These are phyloP conservation scores for Aspergillus cavernicola DNA, from an alignment of 495 filamentous ascomycete species.

Conservation along the genomic window DNA sequence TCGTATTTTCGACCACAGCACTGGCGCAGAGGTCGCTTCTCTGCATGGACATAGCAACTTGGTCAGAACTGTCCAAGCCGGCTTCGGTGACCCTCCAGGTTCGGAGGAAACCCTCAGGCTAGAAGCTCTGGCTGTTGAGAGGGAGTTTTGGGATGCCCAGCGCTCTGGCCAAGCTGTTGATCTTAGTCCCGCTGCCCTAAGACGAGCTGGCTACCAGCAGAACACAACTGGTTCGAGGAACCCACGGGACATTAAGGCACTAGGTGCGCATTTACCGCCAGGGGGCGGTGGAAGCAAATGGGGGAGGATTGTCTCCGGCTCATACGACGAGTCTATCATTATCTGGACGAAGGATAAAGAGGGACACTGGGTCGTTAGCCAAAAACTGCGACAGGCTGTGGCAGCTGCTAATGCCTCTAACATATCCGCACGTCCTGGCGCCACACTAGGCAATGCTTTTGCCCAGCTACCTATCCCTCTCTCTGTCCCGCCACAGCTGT, in stretches of 20 bases:
- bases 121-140: conserved; percentile 70
- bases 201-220: conserved; percentile 48
- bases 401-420: conserved; percentile 46
- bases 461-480: conserved; percentile 17
- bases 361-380: conserved; percentile 72
- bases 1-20: conserved; percentile 83
- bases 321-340: conserved; percentile 91
- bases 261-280: conserved; percentile 80
- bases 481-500: not conserved
- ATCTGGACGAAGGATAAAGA: conserved; percentile 85
- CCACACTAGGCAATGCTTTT: conserved; percentile 23
- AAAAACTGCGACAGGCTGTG: conserved; percentile 66
- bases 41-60: conserved; percentile 75
- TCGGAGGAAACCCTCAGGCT: conserved; percentile 65
- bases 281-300: conserved; percentile 84
- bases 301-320: conserved; percentile 88
- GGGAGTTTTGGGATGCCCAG: conserved; percentile 65
- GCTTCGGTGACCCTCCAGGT: conserved; percentile 84
- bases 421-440: conserved; percentile 17
- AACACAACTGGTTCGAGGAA: conserved; percentile 70
- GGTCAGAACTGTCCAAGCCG: conserved; percentile 90
- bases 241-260: conserved; percentile 70
- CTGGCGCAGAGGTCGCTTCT: conserved; percentile 82
- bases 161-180: conserved; percentile 52
- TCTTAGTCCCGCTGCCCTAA: conserved; percentile 35